Conservation (phyloP, 164 flowering plant species). For the Malania oleifera region DNA sequence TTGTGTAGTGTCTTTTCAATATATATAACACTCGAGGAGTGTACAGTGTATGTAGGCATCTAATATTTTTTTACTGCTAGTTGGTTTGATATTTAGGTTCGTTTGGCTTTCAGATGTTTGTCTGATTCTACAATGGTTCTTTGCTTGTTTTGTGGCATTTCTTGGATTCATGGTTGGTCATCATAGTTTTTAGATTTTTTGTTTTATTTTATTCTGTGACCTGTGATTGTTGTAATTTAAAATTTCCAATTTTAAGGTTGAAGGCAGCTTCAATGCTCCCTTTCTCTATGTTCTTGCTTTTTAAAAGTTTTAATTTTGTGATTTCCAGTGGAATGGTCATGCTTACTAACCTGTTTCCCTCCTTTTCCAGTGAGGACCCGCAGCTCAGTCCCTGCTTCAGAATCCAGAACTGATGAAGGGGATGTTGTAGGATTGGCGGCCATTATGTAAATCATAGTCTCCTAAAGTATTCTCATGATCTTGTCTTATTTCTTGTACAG, state of each 20-base stretch:
- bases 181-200: too few species aligned
- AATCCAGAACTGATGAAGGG: conserved; percentile 47
- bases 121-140: too few species aligned
- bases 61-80: too few species aligned
- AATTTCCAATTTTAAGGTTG: background rate
- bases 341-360: background rate
- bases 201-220: too few species aligned
- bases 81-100: too few species aligned
- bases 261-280: background rate
- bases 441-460: too few species aligned
- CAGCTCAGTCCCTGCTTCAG: conserved; percentile 27
- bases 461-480: conserved; percentile 3
- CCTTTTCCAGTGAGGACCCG: conserved; percentile 57
- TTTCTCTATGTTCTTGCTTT: background rate
- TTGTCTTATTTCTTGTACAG: conserved; percentile 24
- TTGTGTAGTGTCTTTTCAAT: too few species aligned
- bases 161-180: too few species aligned
- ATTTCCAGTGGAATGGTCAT: background rate
- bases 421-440: conserved; percentile 67
- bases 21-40: too few species aligned
- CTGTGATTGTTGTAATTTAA: background rate
- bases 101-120: too few species aligned
- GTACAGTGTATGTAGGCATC: too few species aligned
- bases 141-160: too few species aligned
- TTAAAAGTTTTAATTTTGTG: background rate